Evolutionary conservation across 2,329 filamentous ascomycete genomes (phyloP), one percentile per base, ranked within the genome.

Genomic region (Cordyceps militaris): DNA sequence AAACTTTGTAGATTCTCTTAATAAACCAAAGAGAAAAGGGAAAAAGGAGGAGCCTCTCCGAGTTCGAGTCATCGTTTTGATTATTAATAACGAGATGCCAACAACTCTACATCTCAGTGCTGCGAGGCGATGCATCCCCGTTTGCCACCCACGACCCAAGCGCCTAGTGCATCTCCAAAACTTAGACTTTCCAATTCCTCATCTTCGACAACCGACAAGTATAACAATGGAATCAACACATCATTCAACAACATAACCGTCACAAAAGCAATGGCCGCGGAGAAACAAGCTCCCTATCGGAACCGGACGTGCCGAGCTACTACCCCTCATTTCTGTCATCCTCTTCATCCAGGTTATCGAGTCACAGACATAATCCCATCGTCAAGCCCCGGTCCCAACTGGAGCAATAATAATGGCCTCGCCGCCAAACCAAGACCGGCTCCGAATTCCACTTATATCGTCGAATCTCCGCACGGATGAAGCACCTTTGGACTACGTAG

Each of bases 381-480:
- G 23, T 48, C 26, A 23, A 16, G 3, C 19, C 5, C 38, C 4
- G n/a, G n/a, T 2, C 16, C 34, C 34, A 38, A 38, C 34, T 14
- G 7, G 34, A 36, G 34, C 14, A 36, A 16, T 3, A 28, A 53
- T 30, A 46, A 19, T 34, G 40, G n/a, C 42, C 14, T 34, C 51
- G 40, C 40, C 51, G 40, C 51, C 51, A 55, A 36, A 55, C 51
- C 51, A 36, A 55, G 51, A 55, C 40, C 30, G 42, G 50, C 14
- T 19, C 36, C 34, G n/a, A 24, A 52, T 52, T n/a, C 49, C 36
- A 52, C 49, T 42, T 40, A 42, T 28, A 9, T 32, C n/a, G 26
- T 52, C 50, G 4, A 11, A 43, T 42, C 50, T 19, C 24, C 50
- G 19, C 50, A 53, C 36, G 9, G 4, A 44, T 30, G 38, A 40